These are phyloP conservation scores for Clarireedia paspali DNA, from an alignment of 2,329 filamentous ascomycete species.

Conservation along the genomic window DNA sequence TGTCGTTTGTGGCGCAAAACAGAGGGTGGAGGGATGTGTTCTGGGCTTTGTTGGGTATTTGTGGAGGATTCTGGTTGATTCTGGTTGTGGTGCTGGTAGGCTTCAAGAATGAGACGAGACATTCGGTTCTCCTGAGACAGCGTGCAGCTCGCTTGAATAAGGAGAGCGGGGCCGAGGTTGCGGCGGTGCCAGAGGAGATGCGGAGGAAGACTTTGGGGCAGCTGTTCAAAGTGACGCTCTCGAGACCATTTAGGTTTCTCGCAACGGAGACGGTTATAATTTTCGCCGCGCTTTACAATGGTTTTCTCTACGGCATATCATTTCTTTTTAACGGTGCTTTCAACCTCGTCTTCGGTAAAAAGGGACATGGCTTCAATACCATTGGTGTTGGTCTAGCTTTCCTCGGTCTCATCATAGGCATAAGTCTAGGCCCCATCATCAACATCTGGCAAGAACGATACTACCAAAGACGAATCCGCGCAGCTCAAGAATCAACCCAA, in stretches of 20 bases:
- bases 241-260: constrained; percentile 44
- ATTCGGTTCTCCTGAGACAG: constrained; percentile 7
- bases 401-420: constrained; percentile 31
- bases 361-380: constrained; percentile 35
- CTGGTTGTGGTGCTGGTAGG: constrained; percentile 3
- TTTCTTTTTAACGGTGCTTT: constrained; percentile 35
- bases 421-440: constrained; percentile 33
- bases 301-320: constrained; percentile 50
- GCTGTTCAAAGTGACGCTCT: constrained; percentile 8
- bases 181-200: background rate
- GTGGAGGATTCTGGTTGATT: constrained; percentile 13
- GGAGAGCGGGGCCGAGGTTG: background rate
- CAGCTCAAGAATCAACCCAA: constrained; percentile 10
- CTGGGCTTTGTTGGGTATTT: constrained; percentile 14
- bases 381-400: constrained; percentile 35
- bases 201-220: constrained; percentile 3
- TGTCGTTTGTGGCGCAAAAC: constrained; percentile 12
- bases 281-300: constrained; percentile 53
- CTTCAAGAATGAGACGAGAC: constrained; percentile 10
- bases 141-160: background rate
- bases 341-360: constrained; percentile 37
- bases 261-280: constrained; percentile 52
- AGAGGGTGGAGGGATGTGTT: constrained; percentile 11
- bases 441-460: constrained; percentile 31
- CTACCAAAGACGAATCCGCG: constrained; percentile 36